Evolutionary conservation across 495 filamentous ascomycete species (phyloP).

Genomic region (Lentithecium fluviatile): DNA sequence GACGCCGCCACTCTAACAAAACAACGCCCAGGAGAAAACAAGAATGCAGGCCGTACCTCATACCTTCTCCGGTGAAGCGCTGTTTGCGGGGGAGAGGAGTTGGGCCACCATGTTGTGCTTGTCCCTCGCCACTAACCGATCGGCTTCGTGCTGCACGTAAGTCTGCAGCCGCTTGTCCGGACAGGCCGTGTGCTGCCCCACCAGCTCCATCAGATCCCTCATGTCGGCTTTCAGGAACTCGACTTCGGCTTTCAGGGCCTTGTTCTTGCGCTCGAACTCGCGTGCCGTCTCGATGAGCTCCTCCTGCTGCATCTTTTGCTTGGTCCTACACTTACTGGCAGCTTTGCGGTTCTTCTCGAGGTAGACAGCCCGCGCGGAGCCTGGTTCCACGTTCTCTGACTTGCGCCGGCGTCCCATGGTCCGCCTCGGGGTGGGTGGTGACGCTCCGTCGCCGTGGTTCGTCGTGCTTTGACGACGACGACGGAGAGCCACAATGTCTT

Average conservation of each 20-base stretch:
- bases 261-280: conserved; percentile 10
- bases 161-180: conserved; percentile 7
- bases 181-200: conserved; percentile 7
- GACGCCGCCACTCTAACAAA: too few relatives aligned
- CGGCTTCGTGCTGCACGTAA: conserved; percentile 20
- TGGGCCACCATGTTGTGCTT: not conserved
- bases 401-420: not conserved
- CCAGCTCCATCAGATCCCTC: conserved; percentile 12
- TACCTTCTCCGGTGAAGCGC: not conserved
- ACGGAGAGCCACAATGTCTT: too few relatives aligned
- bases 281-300: conserved; percentile 9
- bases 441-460: not conserved
- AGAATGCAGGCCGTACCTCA: not conserved
- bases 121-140: not conserved
- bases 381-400: conserved; percentile 1
- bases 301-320: conserved; percentile 22
- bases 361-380: conserved; percentile 4
- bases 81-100: not conserved
- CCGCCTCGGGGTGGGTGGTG: not conserved
- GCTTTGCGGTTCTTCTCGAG: conserved; percentile 24
- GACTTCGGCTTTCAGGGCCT: conserved; percentile 13
- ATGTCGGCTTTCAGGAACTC: conserved; percentile 3
- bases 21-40: too few relatives aligned
- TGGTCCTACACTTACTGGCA: conserved; percentile 21
- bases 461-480: not conserved